These are phyloP conservation scores for Lizonia empirigonia DNA, from an alignment of 2,329 filamentous ascomycete species.

Conservation along the genomic window DNA sequence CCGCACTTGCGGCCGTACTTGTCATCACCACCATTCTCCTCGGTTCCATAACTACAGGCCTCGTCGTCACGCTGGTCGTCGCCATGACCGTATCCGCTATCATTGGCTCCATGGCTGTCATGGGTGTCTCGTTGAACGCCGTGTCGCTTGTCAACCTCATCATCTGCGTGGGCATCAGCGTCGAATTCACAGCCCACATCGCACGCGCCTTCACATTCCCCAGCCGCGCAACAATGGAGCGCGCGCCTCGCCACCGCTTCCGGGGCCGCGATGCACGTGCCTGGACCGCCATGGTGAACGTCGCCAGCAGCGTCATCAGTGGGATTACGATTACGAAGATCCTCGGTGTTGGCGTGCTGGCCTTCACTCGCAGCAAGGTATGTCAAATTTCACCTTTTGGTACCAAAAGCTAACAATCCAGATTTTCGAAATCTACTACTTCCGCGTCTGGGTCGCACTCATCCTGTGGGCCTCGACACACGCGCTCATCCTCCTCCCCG, in stretches of 20 bases:
- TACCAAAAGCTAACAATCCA: conserved; percentile 8
- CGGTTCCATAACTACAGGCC: conserved; percentile 80
- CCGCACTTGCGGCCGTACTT: conserved; percentile 85
- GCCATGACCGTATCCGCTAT: conserved; percentile 94
- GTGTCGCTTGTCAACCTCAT: conserved; percentile 95
- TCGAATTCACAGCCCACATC: conserved; percentile 98
- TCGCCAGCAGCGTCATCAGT: conserved; percentile 91
- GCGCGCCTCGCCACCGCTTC: conserved; percentile 73
- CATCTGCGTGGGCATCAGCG: conserved; percentile 94
- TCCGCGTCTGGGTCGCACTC: conserved; percentile 91
- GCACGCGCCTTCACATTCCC: conserved; percentile 96
- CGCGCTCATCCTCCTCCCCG: conserved; percentile 88
- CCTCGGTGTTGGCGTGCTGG: conserved; percentile 86
- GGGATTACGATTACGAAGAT: conserved; percentile 97
- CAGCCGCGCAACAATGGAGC: conserved; percentile 78
- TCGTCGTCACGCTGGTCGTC: conserved; percentile 84
- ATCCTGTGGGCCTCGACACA: conserved; percentile 89
- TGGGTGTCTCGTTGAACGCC: conserved; percentile 88
- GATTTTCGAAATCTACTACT: conserved; percentile 99
- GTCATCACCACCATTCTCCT: conserved; percentile 78
- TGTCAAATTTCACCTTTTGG: conserved; percentile 1
- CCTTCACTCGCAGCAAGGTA: conserved; percentile 86
- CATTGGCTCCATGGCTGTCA: conserved; percentile 90
- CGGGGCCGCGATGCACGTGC: conserved; percentile 81
- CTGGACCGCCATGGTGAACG: conserved; percentile 93